phyloP scores from a whole-genome alignment of 768 basidiomycete species.

The Lentinula edodes region DNA sequence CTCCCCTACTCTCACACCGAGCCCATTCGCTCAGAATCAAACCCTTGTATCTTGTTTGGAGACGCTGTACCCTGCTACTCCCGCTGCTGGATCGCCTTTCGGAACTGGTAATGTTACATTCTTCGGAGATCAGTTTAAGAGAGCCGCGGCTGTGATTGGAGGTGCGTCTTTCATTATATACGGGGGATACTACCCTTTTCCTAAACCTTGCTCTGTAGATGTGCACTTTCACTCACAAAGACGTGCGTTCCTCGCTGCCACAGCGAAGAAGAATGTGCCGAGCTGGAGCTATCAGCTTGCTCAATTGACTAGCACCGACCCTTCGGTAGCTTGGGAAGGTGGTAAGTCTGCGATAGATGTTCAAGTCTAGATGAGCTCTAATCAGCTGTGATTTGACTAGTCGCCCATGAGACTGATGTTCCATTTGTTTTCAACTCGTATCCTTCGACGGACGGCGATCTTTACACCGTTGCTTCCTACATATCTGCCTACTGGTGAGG shows the following conservation, averaged over 20 bases:
- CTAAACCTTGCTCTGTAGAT: not conserved
- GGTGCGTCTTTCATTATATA: not conserved
- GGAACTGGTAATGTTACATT: slow-evolving; percentile 5
- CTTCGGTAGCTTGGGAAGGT: not conserved
- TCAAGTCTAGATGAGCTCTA: too few relatives aligned
- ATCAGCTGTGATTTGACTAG: not conserved
- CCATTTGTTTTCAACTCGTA: not conserved
- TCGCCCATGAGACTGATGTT: not conserved
- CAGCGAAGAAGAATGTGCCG: not conserved
- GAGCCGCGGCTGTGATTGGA: not conserved
- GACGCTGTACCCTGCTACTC: not conserved
- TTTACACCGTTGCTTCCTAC: not conserved
- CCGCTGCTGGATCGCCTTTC: slow-evolving; percentile 1
- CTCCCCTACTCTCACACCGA: not conserved
- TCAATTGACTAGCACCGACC: not conserved
- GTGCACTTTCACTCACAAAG: not conserved
- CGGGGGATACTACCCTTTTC: not conserved
- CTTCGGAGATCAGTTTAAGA: not conserved
- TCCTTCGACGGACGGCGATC: not conserved
- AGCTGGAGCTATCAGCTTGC: slow-evolving; percentile 5
- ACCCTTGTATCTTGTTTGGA: slow-evolving; percentile 4
- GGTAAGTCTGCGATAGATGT: not conserved
- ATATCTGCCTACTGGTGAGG: not conserved
- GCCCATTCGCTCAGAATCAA: not conserved
- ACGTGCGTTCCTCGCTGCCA: not conserved